Conservation (phyloP, 2,329 filamentous ascomycete species). For the Kalmusia sp. region DNA sequence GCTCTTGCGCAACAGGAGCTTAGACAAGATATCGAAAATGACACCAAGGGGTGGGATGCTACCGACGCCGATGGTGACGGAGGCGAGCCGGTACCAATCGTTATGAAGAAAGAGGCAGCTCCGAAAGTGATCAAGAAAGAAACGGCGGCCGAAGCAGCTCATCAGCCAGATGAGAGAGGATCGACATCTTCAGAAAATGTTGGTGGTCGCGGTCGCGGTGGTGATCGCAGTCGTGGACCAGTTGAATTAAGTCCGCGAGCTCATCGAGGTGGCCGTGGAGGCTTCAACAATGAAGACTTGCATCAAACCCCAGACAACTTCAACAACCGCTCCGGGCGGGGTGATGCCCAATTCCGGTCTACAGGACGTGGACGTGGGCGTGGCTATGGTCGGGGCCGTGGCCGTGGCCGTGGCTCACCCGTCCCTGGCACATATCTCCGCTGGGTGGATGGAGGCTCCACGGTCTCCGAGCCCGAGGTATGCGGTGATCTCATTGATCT, state of each 20-base stretch:
- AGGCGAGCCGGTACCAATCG: slow-evolving; percentile 33
- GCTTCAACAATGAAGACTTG: background rate
- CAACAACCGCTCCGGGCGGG: background rate
- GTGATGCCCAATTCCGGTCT: background rate
- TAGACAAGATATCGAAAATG: slow-evolving; percentile 47
- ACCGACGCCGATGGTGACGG: slow-evolving; percentile 46
- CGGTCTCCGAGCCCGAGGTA: slow-evolving; percentile 3
- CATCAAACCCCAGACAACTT: background rate
- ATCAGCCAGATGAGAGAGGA: background rate
- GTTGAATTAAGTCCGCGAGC: background rate
- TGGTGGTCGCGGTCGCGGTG: background rate
- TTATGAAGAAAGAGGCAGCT: slow-evolving; percentile 4
- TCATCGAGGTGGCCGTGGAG: background rate
- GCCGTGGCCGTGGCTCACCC: background rate
- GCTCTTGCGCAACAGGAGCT: slow-evolving; percentile 35
- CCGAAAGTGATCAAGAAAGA: too few relatives aligned
- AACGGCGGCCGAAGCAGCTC: background rate
- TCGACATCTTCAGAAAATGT: background rate
- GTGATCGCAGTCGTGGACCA: background rate
- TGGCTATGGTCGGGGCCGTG: slow-evolving; percentile 8
- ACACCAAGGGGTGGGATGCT: slow-evolving; percentile 48
- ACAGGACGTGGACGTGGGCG: background rate
- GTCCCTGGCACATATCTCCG: too few relatives aligned
- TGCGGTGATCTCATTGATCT: slow-evolving; percentile 7
- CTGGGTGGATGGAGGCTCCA: background rate